These are phyloP conservation scores for Yarrowia sp. DNA, from an alignment of 805 yeast genomes.

Conservation along the genomic window DNA sequence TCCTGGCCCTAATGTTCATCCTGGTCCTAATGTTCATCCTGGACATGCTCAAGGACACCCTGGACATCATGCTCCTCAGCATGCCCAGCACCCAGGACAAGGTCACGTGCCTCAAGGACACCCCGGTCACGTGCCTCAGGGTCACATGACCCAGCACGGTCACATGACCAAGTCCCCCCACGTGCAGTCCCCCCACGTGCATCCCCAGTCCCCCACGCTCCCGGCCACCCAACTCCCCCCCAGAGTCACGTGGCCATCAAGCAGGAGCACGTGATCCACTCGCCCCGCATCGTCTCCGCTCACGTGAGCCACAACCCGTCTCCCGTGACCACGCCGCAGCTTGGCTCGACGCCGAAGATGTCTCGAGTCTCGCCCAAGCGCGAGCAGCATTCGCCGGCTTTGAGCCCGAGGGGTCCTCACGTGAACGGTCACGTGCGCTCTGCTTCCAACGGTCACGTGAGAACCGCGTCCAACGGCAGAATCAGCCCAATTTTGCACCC, in stretches of 20 bases:
- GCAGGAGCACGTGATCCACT: background rate
- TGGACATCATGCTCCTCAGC: too few species aligned
- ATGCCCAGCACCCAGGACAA: too few species aligned
- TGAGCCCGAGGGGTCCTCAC: background rate
- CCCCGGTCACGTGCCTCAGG: background rate
- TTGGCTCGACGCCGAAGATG: background rate
- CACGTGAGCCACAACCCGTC: background rate
- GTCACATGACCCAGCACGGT: too few species aligned
- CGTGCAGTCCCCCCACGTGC: too few species aligned
- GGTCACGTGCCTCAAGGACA: background rate
- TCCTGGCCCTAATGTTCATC: background rate
- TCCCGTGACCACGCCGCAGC: slow-evolving; percentile 17
- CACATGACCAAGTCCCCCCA: too few species aligned
- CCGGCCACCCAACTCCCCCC: background rate
- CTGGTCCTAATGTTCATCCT: background rate
- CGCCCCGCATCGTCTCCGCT: background rate
- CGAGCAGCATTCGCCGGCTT: background rate
- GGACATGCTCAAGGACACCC: background rate
- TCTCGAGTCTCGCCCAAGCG: background rate
- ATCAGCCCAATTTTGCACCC: background rate
- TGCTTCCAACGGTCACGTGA: background rate
- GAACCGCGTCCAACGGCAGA: background rate
- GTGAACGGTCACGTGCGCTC: background rate
- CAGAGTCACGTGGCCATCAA: background rate
- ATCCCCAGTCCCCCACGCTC: background rate